Conservation (phyloP, 2,329 filamentous ascomycete species). For the Elsinoe batatas region DNA sequence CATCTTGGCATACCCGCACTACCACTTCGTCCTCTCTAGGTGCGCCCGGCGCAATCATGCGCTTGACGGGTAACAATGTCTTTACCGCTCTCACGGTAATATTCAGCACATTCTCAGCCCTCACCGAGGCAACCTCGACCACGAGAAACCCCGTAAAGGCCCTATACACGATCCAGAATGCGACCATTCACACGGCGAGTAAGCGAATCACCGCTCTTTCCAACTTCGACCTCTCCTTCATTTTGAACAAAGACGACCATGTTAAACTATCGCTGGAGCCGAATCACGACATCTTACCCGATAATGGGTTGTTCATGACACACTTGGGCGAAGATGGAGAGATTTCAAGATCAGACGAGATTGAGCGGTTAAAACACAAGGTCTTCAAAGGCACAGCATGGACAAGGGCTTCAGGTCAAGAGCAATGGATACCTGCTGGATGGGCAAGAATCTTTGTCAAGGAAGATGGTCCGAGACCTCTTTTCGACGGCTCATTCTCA, state of each 20-base stretch:
- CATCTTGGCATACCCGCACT: neutral
- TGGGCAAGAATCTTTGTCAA: conserved; percentile 77
- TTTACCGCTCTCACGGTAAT: conserved; percentile 15
- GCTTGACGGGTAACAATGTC: conserved; percentile 16
- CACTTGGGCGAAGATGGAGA: conserved; percentile 64
- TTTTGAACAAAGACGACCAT: conserved; percentile 54
- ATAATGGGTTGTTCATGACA: conserved; percentile 58
- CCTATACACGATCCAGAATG: conserved; percentile 62
- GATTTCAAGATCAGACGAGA: conserved; percentile 53
- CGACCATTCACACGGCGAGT: conserved; percentile 66
- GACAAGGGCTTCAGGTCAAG: conserved; percentile 33
- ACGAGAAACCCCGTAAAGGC: conserved; percentile 67
- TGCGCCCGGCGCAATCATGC: conserved; percentile 15
- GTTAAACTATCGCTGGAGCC: conserved; percentile 76
- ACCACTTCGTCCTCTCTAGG: neutral
- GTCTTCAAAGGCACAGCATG: conserved; percentile 77
- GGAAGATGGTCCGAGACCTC: conserved; percentile 63
- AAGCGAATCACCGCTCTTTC: conserved; percentile 72
- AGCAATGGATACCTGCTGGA: conserved; percentile 69
- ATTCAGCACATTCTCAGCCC: conserved; percentile 16
- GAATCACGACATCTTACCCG: conserved; percentile 78
- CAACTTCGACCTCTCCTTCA: conserved; percentile 75
- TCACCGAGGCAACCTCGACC: conserved; percentile 42
- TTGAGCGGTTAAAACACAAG: conserved; percentile 64
- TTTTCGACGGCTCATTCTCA: conserved; percentile 86